Evolutionary conservation across 768 basidiomycete species (phyloP), one percentile per base, ranked within the genome.

Genomic region (Astraeus odoratus): DNA sequence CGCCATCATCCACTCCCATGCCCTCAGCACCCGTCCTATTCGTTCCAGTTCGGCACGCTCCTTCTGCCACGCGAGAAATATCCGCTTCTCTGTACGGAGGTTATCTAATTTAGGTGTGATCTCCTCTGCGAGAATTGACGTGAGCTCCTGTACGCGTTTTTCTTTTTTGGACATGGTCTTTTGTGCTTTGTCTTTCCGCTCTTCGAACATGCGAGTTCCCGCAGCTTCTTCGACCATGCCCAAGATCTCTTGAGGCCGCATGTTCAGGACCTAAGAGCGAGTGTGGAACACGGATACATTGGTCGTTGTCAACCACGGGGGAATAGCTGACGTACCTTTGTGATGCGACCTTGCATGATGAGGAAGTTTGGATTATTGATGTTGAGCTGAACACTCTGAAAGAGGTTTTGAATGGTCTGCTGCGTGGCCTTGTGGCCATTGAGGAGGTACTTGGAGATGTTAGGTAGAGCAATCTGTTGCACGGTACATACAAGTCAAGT

Each of bases 351-450:
- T 67, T 99, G 96, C 95, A 98, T 98, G 63, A 98, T 97, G 47
- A 99, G 76, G 70, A 98, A 98, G 63, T 98, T 98, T 35, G 96
- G 96, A 65, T 97, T 97, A 68, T 98, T 99, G 75, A 99, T 98
- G 61, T 98, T 98, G 52, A 99, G 78, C 63, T 96, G 93, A 1
- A 99, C 94, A 31, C 89, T 85, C 60, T 98, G 96, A 58, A 99
- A 98, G 12, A 98, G 73, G 23, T 81, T 86, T 57, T 96, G 96
- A 0, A 99, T 77, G 1, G 71, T 73, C 43, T 86, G 80, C 52
- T 96, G 91, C 3, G 81, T 79, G 3, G 92, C 74, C 57, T 94
- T 96, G 71, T 97, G 96, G 0, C 96, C 96, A 52, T 97, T 97
- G 33, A 98, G 66, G 13, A 99, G 80, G 64, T 96, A 98, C 56